Percentiles rank a stretch among this genome's conserved stretches.
These are phyloP conservation scores for Nepenthes gracilis DNA, from an alignment of 148 eudicot genomes.

Conservation along the genomic window DNA sequence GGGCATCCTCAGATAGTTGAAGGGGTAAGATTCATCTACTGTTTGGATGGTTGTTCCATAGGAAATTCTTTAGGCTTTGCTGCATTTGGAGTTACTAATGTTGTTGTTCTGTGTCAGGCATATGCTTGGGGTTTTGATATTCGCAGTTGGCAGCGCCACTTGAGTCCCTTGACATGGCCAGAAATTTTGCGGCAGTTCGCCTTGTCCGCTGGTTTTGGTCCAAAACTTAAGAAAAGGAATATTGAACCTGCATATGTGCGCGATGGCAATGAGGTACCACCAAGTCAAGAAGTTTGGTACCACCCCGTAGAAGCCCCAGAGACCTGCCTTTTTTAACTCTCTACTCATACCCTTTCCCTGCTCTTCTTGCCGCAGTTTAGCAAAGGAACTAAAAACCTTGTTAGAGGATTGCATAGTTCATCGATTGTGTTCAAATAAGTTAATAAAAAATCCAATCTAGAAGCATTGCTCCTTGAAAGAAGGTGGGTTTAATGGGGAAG, in stretches of 20 bases:
- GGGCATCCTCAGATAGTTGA: constrained; percentile 93
- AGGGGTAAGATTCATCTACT: constrained; percentile 49
- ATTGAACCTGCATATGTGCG: constrained; percentile 40
- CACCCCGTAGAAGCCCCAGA: no score
- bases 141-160: constrained; percentile 74
- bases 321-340: no score
- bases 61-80: neutral
- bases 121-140: constrained; percentile 94
- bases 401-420: no score
- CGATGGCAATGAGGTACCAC: constrained; percentile 66
- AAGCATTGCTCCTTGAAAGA: no score
- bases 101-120: constrained; percentile 40
- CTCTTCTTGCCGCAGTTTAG: no score
- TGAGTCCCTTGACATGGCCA: constrained; percentile 80
- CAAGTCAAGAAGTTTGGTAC: neutral
- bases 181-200: constrained; percentile 85
- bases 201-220: constrained; percentile 85
- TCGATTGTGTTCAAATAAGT: no score
- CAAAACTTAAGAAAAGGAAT: constrained; percentile 61
- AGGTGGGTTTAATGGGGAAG: no score
- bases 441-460: no score
- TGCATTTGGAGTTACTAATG: neutral
- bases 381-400: no score
- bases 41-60: neutral
- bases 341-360: no score